Base-by-base conservation (phyloP, 2,329 filamentous ascomycete species). In the Karstenula rhodostoma region DNA sequence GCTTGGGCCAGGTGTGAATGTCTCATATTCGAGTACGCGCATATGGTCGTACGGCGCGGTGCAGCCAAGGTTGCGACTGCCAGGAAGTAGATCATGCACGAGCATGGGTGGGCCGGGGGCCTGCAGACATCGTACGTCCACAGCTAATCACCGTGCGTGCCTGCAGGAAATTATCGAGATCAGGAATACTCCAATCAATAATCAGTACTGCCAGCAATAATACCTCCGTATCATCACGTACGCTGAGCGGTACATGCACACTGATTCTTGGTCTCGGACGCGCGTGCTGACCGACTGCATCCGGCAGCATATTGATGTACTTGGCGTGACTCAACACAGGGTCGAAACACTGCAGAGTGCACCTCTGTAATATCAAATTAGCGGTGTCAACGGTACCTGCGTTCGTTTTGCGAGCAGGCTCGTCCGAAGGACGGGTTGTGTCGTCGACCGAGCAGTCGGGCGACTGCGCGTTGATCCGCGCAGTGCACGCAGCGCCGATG, bases 81-180 rank as follows among this genome's bases (percentile, higher is more conserved):
- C 51, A 54, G 51, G 51, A 37, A 54, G 37, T 54, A 33, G 22
- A 17, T 25, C 48, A 32, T 52, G 49, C 49, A 52, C 29, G 22
- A 40, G 32, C 48, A 37, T 42, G 33, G 19, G 35, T 33, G 3
- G n/a, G n/a, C 8, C 12, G n/a, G 13, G 1, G 17, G 32, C 19
- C n/a, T 44, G 42, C 42, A 44, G n/a, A 23, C 42, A 23, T 13
- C 19, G 19, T 23, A 44, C 7, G 42, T 8, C 42, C 42, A 44
- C 42, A 44, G 19, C 17, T 22, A 43, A 42, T 42, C 37, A 7
- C n/a, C 17, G 37, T 17, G 17, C 40, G 5, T 22, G 22, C 44
- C 5, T 25, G 17, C 1, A 10, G 3, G 23, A 29, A n/a, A 47
- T 29, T 29, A 13, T 22, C 23, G 17, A n/a, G 8, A 47, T 44